These are phyloP conservation scores for Favolaschia claudopus DNA, from an alignment of 768 basidiomycete species.

Conservation along the genomic window DNA sequence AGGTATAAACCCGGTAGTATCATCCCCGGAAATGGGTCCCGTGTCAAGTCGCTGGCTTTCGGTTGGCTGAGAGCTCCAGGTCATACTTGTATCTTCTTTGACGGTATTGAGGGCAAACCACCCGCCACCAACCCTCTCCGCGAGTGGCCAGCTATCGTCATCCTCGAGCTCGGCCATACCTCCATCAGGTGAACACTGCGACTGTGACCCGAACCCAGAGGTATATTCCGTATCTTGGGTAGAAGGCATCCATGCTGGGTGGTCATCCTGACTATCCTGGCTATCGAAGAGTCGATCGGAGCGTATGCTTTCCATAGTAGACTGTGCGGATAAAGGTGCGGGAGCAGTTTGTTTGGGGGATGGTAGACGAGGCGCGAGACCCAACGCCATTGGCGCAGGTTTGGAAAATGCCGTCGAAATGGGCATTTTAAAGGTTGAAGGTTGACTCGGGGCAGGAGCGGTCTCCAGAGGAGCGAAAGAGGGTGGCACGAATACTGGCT, in stretches of 20 bases:
- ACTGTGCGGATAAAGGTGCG: constrained; percentile 55
- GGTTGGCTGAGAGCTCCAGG: constrained; percentile 77
- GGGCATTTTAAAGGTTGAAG: constrained; percentile 43
- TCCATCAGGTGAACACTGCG: constrained; percentile 31
- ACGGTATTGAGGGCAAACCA: constrained; percentile 68
- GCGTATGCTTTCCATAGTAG: constrained; percentile 58
- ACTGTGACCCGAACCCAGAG: constrained; percentile 44
- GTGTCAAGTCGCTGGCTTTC: constrained; percentile 60
- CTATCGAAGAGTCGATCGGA: constrained; percentile 62
- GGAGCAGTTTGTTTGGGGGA: constrained; percentile 34
- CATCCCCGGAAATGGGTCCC: constrained; percentile 25
- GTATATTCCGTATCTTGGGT: constrained; percentile 69
- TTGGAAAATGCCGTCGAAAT: constrained; percentile 47
- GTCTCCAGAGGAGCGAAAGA: constrained; percentile 31
- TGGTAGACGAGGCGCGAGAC: constrained; percentile 44
- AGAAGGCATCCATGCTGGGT: constrained; percentile 61
- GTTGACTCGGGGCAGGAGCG: constrained; percentile 30
- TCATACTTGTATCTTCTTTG: constrained; percentile 75
- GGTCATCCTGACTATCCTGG: constrained; percentile 47
- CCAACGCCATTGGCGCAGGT: constrained; percentile 54
- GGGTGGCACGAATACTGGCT: constrained; percentile 61
- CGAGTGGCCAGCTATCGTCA: constrained; percentile 81
- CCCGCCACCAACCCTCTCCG: constrained; percentile 64
- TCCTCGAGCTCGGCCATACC: constrained; percentile 51
- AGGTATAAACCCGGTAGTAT: too few relatives aligned